Percentiles rank a stretch among this genome's conserved stretches.
phyloP scores from a whole-genome alignment of 1,284 basidiomycete species.

The Moesziomyces globuligerus region DNA sequence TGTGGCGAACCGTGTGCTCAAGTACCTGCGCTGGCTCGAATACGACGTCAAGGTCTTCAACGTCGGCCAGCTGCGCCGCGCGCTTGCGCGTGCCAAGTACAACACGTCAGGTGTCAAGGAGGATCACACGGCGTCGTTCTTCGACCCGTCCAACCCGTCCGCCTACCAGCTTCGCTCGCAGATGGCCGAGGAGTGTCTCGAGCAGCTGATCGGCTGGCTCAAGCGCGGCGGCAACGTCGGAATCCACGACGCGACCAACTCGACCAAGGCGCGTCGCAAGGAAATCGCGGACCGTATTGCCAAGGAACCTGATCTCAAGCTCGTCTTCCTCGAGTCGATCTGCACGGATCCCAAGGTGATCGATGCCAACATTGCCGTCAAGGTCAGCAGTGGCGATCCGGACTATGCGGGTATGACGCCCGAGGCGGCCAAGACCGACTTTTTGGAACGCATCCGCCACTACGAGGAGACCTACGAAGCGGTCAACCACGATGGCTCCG shows the following conservation, averaged over 20 bases:
- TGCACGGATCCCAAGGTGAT: constrained; percentile 95
- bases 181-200: constrained; percentile 89
- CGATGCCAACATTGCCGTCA: constrained; percentile 92
- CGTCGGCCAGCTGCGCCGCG: constrained; percentile 91
- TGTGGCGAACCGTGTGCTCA: constrained; percentile 66
- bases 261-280: constrained; percentile 80
- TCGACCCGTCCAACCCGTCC: constrained; percentile 84
- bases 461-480: constrained; percentile 98
- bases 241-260: constrained; percentile 98
- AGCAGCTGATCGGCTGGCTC: constrained; percentile 93
- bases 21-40: constrained; percentile 80
- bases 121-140: constrained; percentile 91
- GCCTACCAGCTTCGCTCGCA: constrained; percentile 82
- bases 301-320: constrained; percentile 85
- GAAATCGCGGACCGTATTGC: constrained; percentile 82
- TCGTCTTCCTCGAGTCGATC: constrained; percentile 93
- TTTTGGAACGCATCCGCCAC: constrained; percentile 86
- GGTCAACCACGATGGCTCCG: constrained; percentile 73
- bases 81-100: constrained; percentile 79
- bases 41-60: constrained; percentile 99
- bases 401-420: constrained; percentile 91
- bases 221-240: constrained; percentile 93
- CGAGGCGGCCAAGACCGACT: constrained; percentile 86
- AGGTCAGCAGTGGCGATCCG: constrained; percentile 94
- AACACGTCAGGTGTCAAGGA: constrained; percentile 80